Base-by-base conservation (phyloP, 805 yeast genomes). In the Wickerhamomyces hampshirensis region DNA sequence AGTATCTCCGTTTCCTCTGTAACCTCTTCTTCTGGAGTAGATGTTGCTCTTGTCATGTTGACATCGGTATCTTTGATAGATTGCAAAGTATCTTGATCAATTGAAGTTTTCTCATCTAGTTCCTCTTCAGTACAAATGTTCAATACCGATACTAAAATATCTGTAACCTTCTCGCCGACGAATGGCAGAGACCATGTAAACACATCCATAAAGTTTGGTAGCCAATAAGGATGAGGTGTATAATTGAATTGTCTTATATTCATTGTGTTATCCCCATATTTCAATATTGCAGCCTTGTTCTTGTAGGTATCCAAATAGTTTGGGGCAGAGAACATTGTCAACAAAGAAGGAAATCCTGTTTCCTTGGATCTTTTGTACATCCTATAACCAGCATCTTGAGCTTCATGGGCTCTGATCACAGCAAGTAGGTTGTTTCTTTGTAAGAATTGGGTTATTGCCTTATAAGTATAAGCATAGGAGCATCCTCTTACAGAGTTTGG, bases 111-210 rank as follows among this genome's bases (percentile, higher is more conserved):
- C 52, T 81, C 86, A 39, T 80, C 91, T 40, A 91, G 70, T 60
- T 91, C 98, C 55, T 91, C 96, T 55, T 89, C 95, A 0, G 97
- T 84, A 65, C 98, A 91, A 39, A 93, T 85, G 59, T 91, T 91
- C 57, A 93, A 71, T 27, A 91, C 84, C 1, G 93, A 76, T 16
- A 87, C 84, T 55, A 91, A 70, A 83, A 91, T 89, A 57, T 93
- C 98, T 11, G 95, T 85, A 37, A 89, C 84, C 55, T 93, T 86
- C 58, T 91, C 96, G 15, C 97, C 98, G 17, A 93, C 97, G 66
- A 93, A 91, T 6, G 98, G 98, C 39, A 91, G 67, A 2, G 96
- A 85, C 98, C 98, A 93, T 9, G 95, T 83, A 60, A 91, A 91
- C 6, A 91, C 96, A 59, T 93, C 97, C 95, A 89, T 87, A 52